Percentiles rank a stretch among this genome's conserved stretches.
Conservation (phyloP, 768 basidiomycete genomes). For the Neoboletus magnificus region DNA sequence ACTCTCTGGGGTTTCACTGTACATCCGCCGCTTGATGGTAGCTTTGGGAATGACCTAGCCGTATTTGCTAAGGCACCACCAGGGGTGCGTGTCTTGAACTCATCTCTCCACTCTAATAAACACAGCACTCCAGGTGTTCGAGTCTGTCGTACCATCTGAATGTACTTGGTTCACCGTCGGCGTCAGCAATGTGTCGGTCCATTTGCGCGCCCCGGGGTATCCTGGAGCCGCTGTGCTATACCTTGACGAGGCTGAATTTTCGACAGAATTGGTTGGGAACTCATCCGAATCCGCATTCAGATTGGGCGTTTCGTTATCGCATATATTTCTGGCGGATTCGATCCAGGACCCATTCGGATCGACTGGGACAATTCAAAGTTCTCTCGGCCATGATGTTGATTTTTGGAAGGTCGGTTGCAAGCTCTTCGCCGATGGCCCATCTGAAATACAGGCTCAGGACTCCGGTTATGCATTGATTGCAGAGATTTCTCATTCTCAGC, state of each 20-base stretch:
- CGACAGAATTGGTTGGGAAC: conserved; percentile 70
- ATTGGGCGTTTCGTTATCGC: conserved; percentile 45
- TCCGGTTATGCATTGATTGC: conserved; percentile 68
- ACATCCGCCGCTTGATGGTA: conserved; percentile 57
- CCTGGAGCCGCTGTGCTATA: conserved; percentile 67
- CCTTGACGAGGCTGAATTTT: conserved; percentile 62
- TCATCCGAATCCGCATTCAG: conserved; percentile 53
- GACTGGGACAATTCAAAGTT: conserved; percentile 17
- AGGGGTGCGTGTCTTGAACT: conserved; percentile 56
- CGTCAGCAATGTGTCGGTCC: conserved; percentile 64
- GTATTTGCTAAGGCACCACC: conserved; percentile 79
- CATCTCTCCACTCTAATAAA: neutral
- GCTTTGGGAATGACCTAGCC: conserved; percentile 59
- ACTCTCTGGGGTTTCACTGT: conserved; percentile 63
- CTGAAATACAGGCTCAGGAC: conserved; percentile 35
- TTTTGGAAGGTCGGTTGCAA: conserved; percentile 63
- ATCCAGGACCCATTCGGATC: conserved; percentile 32
- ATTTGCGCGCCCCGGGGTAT: conserved; percentile 52
- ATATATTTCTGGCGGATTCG: conserved; percentile 55
- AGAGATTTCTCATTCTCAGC: conserved; percentile 52
- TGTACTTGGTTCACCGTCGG: conserved; percentile 68
- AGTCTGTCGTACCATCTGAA: conserved; percentile 89
- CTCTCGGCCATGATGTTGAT: conserved; percentile 36
- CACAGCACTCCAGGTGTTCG: conserved; percentile 62
- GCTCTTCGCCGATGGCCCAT: neutral